Base-by-base conservation (phyloP, 148 eudicot genomes). In the Selenicereus undatus region DNA sequence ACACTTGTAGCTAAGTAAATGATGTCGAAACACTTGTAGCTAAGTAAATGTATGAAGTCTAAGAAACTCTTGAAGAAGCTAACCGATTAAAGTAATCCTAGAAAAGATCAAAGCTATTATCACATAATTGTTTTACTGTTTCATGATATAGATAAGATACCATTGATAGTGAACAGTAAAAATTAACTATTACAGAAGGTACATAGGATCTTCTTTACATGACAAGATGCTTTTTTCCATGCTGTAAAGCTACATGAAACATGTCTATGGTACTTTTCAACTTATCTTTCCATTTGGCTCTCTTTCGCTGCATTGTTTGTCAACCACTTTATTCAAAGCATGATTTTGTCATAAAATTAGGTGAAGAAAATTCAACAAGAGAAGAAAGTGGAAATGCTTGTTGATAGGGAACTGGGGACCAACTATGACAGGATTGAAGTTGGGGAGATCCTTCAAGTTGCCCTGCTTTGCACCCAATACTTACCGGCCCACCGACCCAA, bases 381-480 rank as follows among this genome's bases (percentile, higher is more conserved):
- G 84, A 92, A 93, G 85, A 96, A 90, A 84, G 80, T 93, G 35
- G 95, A 96, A 81, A 80, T 86, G 62, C 77, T 96, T 60, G 97
- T 92, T 58, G 99, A 96, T 84, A 88, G 86, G 75, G 90, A 89
- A 73, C 87, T 96, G 6, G 99, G 97, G 58, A 84, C 85, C 89
- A 89, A 87, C 91, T 96, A 90, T 76, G 99, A 96, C 65, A 79
- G 84, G 50, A 92, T 96, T 35, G 99, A 96, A 43, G 97, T 91
- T 0, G 92, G 91, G 1, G 99, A 96, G 79, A 93, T 96, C 91
- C 87, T 96, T 18, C 99, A 96, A 87, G 98, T 96, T 18, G 97
- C 99, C 27, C 78, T 96, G 27, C 94, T 93, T 60, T 96, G 98
- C 78, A 96, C 99, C 74, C 97, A 93, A 82, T 90, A 89, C 84